Evolutionary conservation across 208 protist species (phyloP).

Genomic region (Entamoeba nuttalli): DNA sequence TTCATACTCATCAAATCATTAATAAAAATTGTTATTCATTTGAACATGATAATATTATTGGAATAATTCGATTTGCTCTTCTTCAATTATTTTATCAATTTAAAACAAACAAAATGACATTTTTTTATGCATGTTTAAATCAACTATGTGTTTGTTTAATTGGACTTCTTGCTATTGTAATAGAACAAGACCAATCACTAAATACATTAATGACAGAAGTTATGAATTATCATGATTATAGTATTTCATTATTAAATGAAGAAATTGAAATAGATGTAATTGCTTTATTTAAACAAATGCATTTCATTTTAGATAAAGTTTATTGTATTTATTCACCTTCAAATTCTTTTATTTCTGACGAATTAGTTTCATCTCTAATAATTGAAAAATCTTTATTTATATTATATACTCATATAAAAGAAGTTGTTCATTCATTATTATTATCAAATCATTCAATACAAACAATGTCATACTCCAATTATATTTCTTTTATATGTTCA

Average conservation of each 20-base stretch:
- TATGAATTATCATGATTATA: not conserved
- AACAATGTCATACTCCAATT: too few species aligned
- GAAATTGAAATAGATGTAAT: not conserved
- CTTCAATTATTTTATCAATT: not conserved
- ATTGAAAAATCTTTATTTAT: too few species aligned
- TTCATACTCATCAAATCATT: not conserved
- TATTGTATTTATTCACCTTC: not conserved
- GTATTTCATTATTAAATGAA: not conserved
- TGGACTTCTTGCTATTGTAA: not conserved
- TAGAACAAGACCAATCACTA: not conserved
- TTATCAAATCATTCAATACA: too few species aligned
- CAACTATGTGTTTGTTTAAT: not conserved
- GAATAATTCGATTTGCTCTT: not conserved
- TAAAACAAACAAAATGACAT: not conserved
- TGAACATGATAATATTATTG: not conserved
- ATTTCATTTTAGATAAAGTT: not conserved
- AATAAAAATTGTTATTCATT: not conserved
- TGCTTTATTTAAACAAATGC: not conserved
- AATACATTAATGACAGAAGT: not conserved
- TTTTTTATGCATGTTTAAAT: not conserved
- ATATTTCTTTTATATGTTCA: too few species aligned
- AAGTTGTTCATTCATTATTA: too few species aligned
- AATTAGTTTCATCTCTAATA: not conserved
- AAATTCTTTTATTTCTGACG: not conserved
- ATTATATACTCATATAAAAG: too few species aligned